Evolutionary conservation across 805 yeast species (phyloP), one percentile per base, ranked within the genome.

Genomic region (Helenozyma baotianmanensis): DNA sequence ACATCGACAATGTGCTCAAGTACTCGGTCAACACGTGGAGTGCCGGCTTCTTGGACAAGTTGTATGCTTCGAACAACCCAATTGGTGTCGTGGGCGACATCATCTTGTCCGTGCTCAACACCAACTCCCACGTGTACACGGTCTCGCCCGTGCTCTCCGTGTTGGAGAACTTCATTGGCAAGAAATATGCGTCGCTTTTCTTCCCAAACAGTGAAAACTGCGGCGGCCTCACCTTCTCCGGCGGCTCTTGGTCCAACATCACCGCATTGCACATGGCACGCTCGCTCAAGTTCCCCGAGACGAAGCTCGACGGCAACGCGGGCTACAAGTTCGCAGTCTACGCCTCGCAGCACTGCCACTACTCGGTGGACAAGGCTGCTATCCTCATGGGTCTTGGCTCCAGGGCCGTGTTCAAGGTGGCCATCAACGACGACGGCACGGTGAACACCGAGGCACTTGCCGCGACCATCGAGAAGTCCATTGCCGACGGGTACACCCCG

Each of bases 191-290:
- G 4, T 51, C 58, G 27, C 41, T 80, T 48, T 84, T 82, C 57
- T 82, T 70, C 47, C 47, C 38, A 12, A 43, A 45, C 15, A 72
- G 71, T 5, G 60, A 60, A 3, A 61, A 64, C 21, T 74, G 89
- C 27, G 95, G 95, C 16, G 95, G 95, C 0, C 61, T 86, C 44
- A 86, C 95, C 0, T 82, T 85, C 53, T 73, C 87, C 14, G 95
- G 95, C 13, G 95, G 95, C 0, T 80, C 90, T 4, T 85, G 88
- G 80, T 82, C 94, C 6, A 85, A 85, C 55, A 72, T 82, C 33
- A 85, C 92, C 3, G 74, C 85, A 37, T 50, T 86, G 59, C 89
- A 83, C 42, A 77, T 64, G 80, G 95, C 95, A 0, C 64, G 94
- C 45, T 67, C 82, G 25, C 58, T 70, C 24, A 54, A 70, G 39